phyloP scores from a whole-genome alignment of 176 grass and related monocot genomes.

The Ampelocalamus luodianensis region DNA sequence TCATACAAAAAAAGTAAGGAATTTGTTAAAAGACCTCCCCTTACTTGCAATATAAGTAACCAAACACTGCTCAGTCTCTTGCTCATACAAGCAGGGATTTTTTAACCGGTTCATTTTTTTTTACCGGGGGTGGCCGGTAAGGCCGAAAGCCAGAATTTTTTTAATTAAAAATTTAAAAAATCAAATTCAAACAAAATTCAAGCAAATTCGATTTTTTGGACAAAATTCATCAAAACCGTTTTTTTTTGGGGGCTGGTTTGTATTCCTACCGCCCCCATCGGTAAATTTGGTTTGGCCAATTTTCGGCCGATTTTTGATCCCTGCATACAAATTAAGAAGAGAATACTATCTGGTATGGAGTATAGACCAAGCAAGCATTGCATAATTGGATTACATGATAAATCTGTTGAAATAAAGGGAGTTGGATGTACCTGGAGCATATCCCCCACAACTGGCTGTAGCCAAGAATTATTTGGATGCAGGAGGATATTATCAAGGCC shows the following conservation, averaged over 20 bases:
- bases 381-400: slow-evolving; percentile 1
- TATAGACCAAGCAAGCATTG: neutral
- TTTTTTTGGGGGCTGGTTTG: too few species aligned
- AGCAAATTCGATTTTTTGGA: too few species aligned
- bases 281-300: too few species aligned
- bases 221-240: too few species aligned
- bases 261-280: too few species aligned
- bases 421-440: slow-evolving; percentile 70
- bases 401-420: slow-evolving; percentile 16
- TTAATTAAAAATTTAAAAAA: too few species aligned
- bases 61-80: slow-evolving; percentile 9
- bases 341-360: neutral
- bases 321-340: slow-evolving; percentile 6
- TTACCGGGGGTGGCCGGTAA: too few species aligned
- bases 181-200: too few species aligned
- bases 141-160: too few species aligned
- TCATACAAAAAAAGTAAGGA: neutral
- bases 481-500: slow-evolving; percentile 76
- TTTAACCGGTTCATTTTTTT: too few species aligned
- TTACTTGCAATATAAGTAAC: neutral
- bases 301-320: too few species aligned
- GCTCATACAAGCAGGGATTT: neutral
- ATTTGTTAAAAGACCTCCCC: neutral
- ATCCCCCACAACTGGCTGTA: slow-evolving; percentile 86
- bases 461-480: slow-evolving; percentile 90